These are phyloP conservation scores for Camellia sinensis DNA, from an alignment of 148 eudicot species.

Conservation along the genomic window DNA sequence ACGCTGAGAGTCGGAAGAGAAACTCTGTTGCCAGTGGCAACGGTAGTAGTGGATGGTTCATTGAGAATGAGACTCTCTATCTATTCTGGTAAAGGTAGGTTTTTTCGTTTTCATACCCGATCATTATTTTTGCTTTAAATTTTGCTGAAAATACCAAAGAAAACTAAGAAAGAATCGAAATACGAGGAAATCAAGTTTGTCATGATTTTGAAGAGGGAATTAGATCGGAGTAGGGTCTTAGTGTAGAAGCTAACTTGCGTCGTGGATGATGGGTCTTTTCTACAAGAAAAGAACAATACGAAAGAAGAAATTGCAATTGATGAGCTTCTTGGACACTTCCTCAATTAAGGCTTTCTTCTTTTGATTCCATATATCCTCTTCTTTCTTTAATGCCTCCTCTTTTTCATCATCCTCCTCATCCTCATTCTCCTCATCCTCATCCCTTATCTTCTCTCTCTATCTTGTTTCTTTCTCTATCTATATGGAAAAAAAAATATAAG, in stretches of 20 bases:
- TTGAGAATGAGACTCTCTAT: slow-evolving; percentile 44
- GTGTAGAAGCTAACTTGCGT: not conserved
- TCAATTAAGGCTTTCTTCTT: too few species aligned
- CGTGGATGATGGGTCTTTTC: not conserved
- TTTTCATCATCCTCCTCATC: too few species aligned
- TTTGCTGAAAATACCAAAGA: too few species aligned
- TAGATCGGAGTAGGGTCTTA: not conserved
- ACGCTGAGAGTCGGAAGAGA: not conserved
- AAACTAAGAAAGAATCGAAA: not conserved
- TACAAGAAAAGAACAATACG: not conserved
- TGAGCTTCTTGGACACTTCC: too few species aligned
- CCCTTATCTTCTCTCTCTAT: too few species aligned
- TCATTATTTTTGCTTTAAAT: slow-evolving; percentile 23
- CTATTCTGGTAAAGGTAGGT: slow-evolving; percentile 38
- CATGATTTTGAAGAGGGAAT: not conserved
- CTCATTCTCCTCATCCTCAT: too few species aligned
- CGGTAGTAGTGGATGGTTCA: slow-evolving; percentile 17
- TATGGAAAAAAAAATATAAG: too few species aligned
- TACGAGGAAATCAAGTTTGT: not conserved
- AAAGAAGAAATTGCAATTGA: not conserved
- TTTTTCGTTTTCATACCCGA: slow-evolving; percentile 43
- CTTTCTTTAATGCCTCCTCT: too few species aligned
- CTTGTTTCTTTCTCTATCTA: too few species aligned
- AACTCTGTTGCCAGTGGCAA: not conserved
- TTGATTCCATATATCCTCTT: too few species aligned